These are phyloP conservation scores for Paraphoma sp. DNA, from an alignment of 2,329 filamentous ascomycete genomes.

Conservation along the genomic window DNA sequence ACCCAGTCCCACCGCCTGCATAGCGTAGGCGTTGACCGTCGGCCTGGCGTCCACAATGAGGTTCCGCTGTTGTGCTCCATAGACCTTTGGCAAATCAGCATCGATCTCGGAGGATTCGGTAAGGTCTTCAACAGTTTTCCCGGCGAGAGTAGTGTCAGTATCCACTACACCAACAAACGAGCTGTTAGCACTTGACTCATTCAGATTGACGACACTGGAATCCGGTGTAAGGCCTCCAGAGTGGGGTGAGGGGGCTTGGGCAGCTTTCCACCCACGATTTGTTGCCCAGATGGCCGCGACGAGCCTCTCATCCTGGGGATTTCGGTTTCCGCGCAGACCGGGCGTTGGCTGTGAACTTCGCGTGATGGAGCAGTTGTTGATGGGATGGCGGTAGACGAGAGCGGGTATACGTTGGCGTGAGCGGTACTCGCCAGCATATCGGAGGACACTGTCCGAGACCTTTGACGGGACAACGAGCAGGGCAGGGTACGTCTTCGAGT, in stretches of 20 bases:
- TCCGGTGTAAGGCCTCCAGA: conserved; percentile 38
- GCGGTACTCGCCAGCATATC: conserved; percentile 88
- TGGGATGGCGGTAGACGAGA: conserved; percentile 90
- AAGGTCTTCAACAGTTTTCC: conserved; percentile 34
- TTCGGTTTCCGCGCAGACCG: conserved; percentile 85
- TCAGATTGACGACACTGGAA: conserved; percentile 41
- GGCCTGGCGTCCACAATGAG: conserved; percentile 95
- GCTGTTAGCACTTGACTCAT: conserved; percentile 40
- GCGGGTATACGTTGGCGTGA: conserved; percentile 88
- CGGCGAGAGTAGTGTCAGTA: conserved; percentile 20
- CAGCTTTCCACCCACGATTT: conserved; percentile 45
- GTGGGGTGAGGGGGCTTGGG: conserved; percentile 31
- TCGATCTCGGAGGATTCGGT: conserved; percentile 47
- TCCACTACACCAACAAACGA: conserved; percentile 44
- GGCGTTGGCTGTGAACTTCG: conserved; percentile 91
- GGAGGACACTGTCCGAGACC: conserved; percentile 96
- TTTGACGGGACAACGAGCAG: conserved; percentile 82
- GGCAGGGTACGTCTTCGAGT: conserved; percentile 91
- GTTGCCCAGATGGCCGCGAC: conserved; percentile 91
- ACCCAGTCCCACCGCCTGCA: conserved; percentile 90
- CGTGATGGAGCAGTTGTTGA: conserved; percentile 97
- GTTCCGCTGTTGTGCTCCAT: conserved; percentile 91
- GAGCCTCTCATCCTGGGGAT: conserved; percentile 93
- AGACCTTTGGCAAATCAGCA: conserved; percentile 59
- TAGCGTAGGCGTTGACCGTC: conserved; percentile 91